Base-by-base conservation (phyloP, 805 yeast genomes). In the Lachancea quebecensis region DNA sequence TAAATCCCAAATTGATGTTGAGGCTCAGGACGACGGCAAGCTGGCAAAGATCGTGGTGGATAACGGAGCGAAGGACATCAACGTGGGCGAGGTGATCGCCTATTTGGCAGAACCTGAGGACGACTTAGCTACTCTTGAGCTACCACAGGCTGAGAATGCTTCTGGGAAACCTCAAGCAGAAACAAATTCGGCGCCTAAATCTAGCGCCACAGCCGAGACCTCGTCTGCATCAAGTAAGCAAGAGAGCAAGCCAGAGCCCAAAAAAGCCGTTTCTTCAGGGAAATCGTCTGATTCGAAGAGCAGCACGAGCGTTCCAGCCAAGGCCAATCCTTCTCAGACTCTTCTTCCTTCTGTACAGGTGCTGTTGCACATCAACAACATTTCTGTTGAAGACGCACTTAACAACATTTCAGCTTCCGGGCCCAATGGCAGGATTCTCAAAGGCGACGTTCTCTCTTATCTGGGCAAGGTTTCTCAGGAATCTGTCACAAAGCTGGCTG, bases 11-110 rank as follows among this genome's bases (percentile, higher is more conserved):
- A 85, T 85, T 44, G 88, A 82, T 50, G 93, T 85, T 18, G 93
- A 85, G 64, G 87, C 96, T 3, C 87, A 76, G 53, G 99, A 91
- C 56, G 98, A 93, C 58, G 99, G 98, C 45, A 69, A 82, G 27
- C 47, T 93, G 62, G 95, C 89, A 59, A 87, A 87, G 66, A 82
- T 93, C 46, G 52, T 78, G 39, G 55, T 59, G 16, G 72, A 70
- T 21, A 81, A 84, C 47, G 99, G 99, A n/a, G 78, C 78, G 33
- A 80, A 78, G 47, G 90, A 81, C 32, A 71, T 91, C 44, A 77
- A 81, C 8, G 98, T 91, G 9, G 96, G 96, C n/a, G 70, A 75
- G 37, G 83, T 95, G 27, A 91, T 91, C 67, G 99, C 97, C 0
- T 79, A 79, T 44, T 54, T 86, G 47, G 97, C 96, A 10, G 98